These are phyloP conservation scores for Moesziomyces parantarcticus DNA, from an alignment of 1,284 basidiomycete species.

Conservation along the genomic window DNA sequence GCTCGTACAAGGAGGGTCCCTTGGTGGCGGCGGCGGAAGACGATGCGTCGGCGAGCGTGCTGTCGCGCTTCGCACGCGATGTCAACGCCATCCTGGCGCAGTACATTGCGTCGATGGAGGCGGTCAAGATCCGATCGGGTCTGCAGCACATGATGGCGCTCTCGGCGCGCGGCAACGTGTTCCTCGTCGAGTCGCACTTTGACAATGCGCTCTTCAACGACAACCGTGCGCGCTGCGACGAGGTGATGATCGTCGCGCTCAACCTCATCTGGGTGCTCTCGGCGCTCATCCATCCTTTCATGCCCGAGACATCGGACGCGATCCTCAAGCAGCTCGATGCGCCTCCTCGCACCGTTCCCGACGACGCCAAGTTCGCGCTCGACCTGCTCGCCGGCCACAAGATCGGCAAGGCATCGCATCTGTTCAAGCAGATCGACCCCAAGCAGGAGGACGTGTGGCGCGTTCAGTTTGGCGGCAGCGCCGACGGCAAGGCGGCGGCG, in stretches of 20 bases:
- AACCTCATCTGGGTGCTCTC: conserved; percentile 94
- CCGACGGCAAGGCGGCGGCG: conserved; percentile 35
- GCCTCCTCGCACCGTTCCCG: conserved; percentile 77
- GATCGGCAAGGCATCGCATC: conserved; percentile 85
- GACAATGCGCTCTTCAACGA: conserved; percentile 88
- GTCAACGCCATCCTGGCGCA: conserved; percentile 83
- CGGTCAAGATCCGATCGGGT: conserved; percentile 87
- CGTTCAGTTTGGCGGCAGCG: conserved; percentile 79
- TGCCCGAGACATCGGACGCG: conserved; percentile 86
- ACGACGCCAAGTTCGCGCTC: conserved; percentile 70
- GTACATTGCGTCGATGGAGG: conserved; percentile 89
- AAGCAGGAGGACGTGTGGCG: conserved; percentile 87
- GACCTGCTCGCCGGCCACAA: conserved; percentile 89
- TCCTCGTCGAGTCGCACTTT: conserved; percentile 89
- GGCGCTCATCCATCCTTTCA: conserved; percentile 90
- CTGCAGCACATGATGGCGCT: conserved; percentile 89
- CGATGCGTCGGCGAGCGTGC: conserved; percentile 36
- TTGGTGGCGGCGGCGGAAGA: conserved; percentile 32
- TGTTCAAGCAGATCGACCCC: conserved; percentile 95
- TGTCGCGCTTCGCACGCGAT: conserved; percentile 76
- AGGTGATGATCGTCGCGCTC: conserved; percentile 85
- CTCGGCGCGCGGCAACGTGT: conserved; percentile 91
- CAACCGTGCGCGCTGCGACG: conserved; percentile 84
- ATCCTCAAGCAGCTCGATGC: conserved; percentile 92
- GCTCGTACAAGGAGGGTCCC: conserved; percentile 43